Evolutionary conservation across 331 rosid species (phyloP), one percentile per base, ranked within the genome.

Genomic region (Prunus yedoensis): DNA sequence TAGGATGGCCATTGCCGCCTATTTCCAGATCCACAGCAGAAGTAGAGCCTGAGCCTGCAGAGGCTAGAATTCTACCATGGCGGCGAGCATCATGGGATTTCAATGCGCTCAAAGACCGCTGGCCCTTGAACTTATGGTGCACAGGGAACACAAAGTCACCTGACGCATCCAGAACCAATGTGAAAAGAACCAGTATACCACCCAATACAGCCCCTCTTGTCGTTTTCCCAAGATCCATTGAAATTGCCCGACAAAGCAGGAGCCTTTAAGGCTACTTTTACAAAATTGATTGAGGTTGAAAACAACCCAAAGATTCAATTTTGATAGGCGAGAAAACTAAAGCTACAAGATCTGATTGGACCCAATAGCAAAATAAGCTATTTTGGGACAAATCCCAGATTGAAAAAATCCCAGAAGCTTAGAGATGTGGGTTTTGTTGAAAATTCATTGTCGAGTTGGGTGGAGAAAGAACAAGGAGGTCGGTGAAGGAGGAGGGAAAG

Each of bases 1-100:
- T 52, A 56, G 79, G 79, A 3, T 21, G 79, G 66, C 79, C 79
- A 18, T 75, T 65, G n/a, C 79, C 79, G 14, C 71, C 71, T 13
- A 75, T 11, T 7, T 75, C 41, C 64, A 75, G 64, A 75, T 75
- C 79, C 53, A 75, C 79, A 4, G 79, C 73, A 3, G 77, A 73
- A 8, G 77, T 12, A 2, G 68, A 63, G 57, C 10, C 71, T 14
- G 66, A 63, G 57, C 5, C 71, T 14, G 66, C 7, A 43, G 53
- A 49, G 53, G 53, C 53, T 3, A 75, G 66, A 10, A 75, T 52
- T n/a, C 79, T 14, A 6, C 79, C 79, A 54, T 52, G 79, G n/a
- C 79, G 79, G 14, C 56, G 71, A 14, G 20, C 63, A 28, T 75
- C 79, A 43, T 75, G 71, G 65, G 79, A 66, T 41, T 23, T 75